phyloP scores from a whole-genome alignment of 371 early-diverging fungal genomes.

The Lichtheimia hyalospora region DNA sequence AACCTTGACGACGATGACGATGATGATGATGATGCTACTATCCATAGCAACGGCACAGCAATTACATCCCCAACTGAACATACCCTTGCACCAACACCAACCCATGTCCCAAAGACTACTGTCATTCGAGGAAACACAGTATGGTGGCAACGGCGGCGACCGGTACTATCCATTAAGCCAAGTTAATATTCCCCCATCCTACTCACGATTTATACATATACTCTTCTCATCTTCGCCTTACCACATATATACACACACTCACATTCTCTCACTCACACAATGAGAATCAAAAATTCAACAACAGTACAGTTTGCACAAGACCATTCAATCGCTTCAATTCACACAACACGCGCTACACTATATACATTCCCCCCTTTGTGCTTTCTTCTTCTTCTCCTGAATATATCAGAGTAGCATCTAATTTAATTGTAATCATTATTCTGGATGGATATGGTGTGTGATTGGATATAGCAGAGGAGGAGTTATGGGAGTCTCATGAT shows the following conservation, averaged over 20 bases:
- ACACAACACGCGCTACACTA: not conserved
- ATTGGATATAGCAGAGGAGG: no score
- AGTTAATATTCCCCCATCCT: slow-evolving; percentile 11
- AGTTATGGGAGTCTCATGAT: no score
- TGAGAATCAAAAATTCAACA: not conserved
- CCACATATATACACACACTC: not conserved
- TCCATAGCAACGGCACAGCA: not conserved
- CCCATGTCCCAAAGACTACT: slow-evolving; percentile 33
- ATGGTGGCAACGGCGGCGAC: slow-evolving; percentile 46
- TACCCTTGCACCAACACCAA: not conserved
- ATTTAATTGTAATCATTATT: not conserved
- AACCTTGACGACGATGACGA: slow-evolving; percentile 14
- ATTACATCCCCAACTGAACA: no score
- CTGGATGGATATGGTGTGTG: no score
- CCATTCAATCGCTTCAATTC: no score
- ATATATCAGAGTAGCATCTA: slow-evolving; percentile 1
- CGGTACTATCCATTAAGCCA: slow-evolving; percentile 12
- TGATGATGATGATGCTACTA: slow-evolving; percentile 13
- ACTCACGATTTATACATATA: not conserved
- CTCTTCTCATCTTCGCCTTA: slow-evolving; percentile 1
- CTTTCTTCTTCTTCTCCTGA: not conserved
- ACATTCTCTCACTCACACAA: not conserved
- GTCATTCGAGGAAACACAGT: slow-evolving; percentile 42
- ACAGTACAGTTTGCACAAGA: no score
- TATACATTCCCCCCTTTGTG: not conserved